Evolutionary conservation across 441 rosid species (phyloP), one percentile per base, ranked within the genome.

Genomic region (Biscutella laevigata): DNA sequence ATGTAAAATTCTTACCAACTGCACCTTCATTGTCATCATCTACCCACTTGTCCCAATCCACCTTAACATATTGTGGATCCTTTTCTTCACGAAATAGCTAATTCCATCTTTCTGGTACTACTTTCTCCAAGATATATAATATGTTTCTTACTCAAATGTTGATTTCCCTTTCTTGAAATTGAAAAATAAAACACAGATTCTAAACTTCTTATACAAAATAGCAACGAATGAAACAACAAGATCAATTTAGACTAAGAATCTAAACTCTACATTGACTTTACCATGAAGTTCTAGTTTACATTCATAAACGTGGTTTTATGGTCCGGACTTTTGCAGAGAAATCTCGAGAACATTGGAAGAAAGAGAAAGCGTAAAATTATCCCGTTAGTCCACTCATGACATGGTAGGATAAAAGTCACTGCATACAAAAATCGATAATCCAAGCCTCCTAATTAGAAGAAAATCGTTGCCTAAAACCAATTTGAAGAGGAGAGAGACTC

Each of bases 11-110:
- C 44, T 29, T 20, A 61, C 66, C 67, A 43, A 74, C 59, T 4
- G 5, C 45, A 43, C 57, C 61, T 77, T 81, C 95, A 1, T 86
- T 92, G 26, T 83, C 92, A 64, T 86, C 95, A 67, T 86, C 95
- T 7, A 81, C 88, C 95, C 95, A 86, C 63, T 83, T 86, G 70
- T 86, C 91, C 95, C 95, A 86, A 54, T 86, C 95, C 2, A 86
- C 79, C 72, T 86, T 86, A 27, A 86, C 65, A 62, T 77, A 86
- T 71, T 79, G 91, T 10, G 95, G 91, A 2, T 69, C 20, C 54
- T 79, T 86, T 21, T 76, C 83, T 29, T 72, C 82, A 4, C 82
- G 80, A 59, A 83, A 33, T 36, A 86, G 59, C 67, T 75, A 83
- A 43, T 79, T 63, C 95, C 95, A 86, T 83, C 91, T 79, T 12